These are phyloP conservation scores for Eremothecium cymbalariae DNA, from an alignment of 1,139 yeast genomes.

Conservation along the genomic window DNA sequence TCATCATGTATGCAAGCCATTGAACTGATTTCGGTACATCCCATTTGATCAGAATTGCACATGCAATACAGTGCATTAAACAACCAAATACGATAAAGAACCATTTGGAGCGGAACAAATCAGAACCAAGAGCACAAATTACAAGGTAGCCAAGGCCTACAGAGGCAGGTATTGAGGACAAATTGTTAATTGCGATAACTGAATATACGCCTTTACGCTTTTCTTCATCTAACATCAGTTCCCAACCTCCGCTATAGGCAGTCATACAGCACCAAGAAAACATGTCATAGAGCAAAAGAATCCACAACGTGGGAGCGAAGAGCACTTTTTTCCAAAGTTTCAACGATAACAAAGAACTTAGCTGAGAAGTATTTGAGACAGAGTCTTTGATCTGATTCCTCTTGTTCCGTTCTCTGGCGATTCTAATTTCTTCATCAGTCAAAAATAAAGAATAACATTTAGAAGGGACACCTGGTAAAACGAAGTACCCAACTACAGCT, in stretches of 20 bases:
- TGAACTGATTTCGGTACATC: constrained; percentile 29
- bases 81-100: constrained; percentile 44
- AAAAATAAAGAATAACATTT: constrained; percentile 43
- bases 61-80: constrained; percentile 38
- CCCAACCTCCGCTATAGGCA: constrained; percentile 33
- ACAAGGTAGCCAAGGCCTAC: constrained; percentile 32
- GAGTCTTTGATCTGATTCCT: constrained; percentile 31
- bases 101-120: constrained; percentile 33
- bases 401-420: constrained; percentile 51
- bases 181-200: constrained; percentile 30
- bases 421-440: constrained; percentile 55
- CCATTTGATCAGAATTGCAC: constrained; percentile 43
- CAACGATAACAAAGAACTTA: constrained; percentile 24
- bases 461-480: constrained; percentile 62
- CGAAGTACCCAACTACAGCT: constrained; percentile 47
- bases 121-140: constrained; percentile 32
- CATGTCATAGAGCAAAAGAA: constrained; percentile 29
- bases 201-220: constrained; percentile 21
- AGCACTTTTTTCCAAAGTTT: constrained; percentile 31
- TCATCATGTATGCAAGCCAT: constrained; percentile 34
- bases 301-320: constrained; percentile 29
- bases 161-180: constrained; percentile 32
- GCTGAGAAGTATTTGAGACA: constrained; percentile 16
- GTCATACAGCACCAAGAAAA: constrained; percentile 35
- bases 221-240: constrained; percentile 34